Conservation (phyloP, 2,329 filamentous ascomycete species). For the Botrytis fabae region DNA sequence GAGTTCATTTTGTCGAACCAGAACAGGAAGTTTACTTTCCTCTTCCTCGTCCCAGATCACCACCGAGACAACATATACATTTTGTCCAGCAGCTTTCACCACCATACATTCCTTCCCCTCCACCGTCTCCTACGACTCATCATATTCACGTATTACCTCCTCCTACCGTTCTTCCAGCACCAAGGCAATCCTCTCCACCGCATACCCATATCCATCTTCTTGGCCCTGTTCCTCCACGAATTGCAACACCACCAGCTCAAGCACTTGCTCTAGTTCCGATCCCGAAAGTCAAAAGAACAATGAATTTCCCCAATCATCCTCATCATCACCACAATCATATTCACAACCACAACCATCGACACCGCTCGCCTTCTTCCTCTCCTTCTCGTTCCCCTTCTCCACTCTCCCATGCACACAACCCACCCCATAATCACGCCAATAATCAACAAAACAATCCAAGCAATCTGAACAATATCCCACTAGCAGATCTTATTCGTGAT, state of each 20-base stretch:
- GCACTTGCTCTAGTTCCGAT: background rate
- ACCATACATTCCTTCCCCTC: background rate
- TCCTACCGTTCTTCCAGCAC: background rate
- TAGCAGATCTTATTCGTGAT: constrained; percentile 1
- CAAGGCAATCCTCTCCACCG: background rate
- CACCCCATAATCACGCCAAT: background rate
- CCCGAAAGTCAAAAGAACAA: background rate
- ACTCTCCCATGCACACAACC: background rate
- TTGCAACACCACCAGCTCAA: background rate
- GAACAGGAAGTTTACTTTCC: background rate
- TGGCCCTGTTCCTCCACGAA: background rate
- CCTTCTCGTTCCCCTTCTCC: background rate
- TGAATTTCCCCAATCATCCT: background rate
- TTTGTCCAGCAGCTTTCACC: background rate
- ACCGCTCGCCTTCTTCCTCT: background rate
- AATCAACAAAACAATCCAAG: background rate
- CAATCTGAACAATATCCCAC: background rate
- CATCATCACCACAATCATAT: background rate
- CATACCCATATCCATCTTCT: constrained; percentile 2
- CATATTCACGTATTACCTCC: background rate
- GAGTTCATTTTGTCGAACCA: background rate
- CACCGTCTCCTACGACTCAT: background rate
- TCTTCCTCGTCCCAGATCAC: background rate
- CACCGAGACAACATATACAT: background rate
- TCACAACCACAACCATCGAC: background rate